Percentiles rank a stretch among this genome's conserved stretches.
Evolutionary conservation across 75 land plant genomes (phyloP).

Genomic region (Pinus albicaulis): DNA sequence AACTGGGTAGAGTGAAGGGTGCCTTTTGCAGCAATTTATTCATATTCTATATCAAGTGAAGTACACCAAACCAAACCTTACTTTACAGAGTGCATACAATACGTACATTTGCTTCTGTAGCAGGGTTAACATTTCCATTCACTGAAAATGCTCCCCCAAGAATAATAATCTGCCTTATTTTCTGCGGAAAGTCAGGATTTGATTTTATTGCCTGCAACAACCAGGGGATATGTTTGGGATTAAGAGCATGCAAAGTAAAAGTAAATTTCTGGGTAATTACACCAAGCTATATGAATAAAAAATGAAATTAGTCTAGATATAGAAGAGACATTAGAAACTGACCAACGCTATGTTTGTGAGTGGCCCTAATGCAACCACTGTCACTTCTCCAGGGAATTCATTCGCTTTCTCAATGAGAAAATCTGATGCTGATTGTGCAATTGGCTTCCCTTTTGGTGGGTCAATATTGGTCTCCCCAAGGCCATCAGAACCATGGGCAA

Average conservation of each 20-base stretch:
- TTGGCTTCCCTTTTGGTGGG: conserved; percentile 66
- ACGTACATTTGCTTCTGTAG: conserved; percentile 96
- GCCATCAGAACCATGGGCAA: conserved; percentile 97
- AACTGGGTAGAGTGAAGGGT: too few species aligned
- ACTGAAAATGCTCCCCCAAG: conserved; percentile 95
- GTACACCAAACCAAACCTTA: too few species aligned
- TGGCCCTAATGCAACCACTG: conserved; percentile 92
- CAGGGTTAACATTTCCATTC: conserved; percentile 97
- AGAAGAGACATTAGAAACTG: conserved; percentile 15
- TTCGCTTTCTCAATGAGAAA: conserved; percentile 76
- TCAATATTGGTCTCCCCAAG: conserved; percentile 82
- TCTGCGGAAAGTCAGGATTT: conserved; percentile 77
- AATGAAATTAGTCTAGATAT: background rate
- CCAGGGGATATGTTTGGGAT: background rate
- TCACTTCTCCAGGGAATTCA: conserved; percentile 69
- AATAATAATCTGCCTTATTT: conserved; percentile 73
- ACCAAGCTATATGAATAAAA: background rate
- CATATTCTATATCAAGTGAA: too few species aligned
- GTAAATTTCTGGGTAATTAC: background rate
- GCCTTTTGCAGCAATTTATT: too few species aligned
- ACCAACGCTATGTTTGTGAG: conserved; percentile 95
- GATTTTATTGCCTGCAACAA: conserved; percentile 67
- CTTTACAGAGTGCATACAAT: too few species aligned
- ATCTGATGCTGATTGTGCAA: conserved; percentile 63
- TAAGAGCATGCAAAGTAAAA: background rate